These are phyloP conservation scores for Dryas octopetala DNA, from an alignment of 306 rosid genomes.

Conservation along the genomic window DNA sequence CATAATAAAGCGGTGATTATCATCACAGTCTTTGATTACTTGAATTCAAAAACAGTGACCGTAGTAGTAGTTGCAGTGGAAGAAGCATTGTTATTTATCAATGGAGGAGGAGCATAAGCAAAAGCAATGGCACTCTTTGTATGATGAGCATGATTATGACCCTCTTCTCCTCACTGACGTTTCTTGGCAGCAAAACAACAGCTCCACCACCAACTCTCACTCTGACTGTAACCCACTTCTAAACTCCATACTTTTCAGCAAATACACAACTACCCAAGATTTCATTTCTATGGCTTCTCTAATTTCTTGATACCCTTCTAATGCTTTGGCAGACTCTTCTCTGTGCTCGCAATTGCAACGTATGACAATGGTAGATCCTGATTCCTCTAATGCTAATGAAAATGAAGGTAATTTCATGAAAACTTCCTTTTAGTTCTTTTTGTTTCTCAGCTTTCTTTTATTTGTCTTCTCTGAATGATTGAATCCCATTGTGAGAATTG, in stretches of 20 bases:
- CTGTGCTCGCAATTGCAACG: slow-evolving; percentile 32
- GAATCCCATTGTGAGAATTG: slow-evolving; percentile 23
- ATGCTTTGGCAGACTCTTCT: slow-evolving; percentile 29
- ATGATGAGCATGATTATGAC: slow-evolving; percentile 25
- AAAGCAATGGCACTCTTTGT: slow-evolving; percentile 33
- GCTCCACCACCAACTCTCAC: background rate
- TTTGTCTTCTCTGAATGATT: slow-evolving; percentile 9
- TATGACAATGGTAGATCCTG: slow-evolving; percentile 44
- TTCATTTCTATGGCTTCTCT: slow-evolving; percentile 15
- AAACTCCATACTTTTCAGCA: background rate
- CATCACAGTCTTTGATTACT: slow-evolving; percentile 18
- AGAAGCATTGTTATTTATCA: slow-evolving; percentile 16
- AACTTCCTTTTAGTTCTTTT: background rate
- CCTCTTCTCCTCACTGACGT: slow-evolving; percentile 67
- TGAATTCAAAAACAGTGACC: slow-evolving; percentile 29
- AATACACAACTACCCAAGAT: background rate
- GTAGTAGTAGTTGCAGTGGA: slow-evolving; percentile 11
- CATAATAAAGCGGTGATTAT: background rate
- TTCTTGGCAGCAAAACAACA: slow-evolving; percentile 35
- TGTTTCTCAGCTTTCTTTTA: slow-evolving; percentile 5
- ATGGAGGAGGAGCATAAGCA: slow-evolving; percentile 39
- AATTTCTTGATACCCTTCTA: slow-evolving; percentile 4
- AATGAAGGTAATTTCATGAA: slow-evolving; percentile 21
- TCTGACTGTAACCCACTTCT: slow-evolving; percentile 35
- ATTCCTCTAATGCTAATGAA: slow-evolving; percentile 26